Conservation (phyloP, 73 alveolate genomes). For the Uronychia binucleata region DNA sequence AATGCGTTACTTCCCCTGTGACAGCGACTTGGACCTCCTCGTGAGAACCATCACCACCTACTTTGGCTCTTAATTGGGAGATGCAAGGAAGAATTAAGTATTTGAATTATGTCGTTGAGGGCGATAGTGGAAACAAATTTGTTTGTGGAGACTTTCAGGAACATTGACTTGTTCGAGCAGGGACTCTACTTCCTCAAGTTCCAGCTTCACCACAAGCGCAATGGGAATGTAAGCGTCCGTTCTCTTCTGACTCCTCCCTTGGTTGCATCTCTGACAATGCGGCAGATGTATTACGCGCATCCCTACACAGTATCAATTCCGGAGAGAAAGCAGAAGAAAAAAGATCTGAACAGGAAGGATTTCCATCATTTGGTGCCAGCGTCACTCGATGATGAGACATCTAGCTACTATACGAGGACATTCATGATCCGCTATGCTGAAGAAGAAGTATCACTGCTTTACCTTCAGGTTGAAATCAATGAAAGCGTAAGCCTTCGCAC, state of each 20-base stretch:
- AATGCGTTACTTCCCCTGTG: no score
- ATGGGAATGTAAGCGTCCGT: not conserved
- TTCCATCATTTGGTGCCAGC: constrained; percentile 52
- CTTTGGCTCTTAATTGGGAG: no score
- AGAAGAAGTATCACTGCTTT: constrained; percentile 8
- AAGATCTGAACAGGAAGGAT: not conserved
- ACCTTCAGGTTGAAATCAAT: constrained; percentile 9
- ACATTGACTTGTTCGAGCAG: constrained; percentile 77
- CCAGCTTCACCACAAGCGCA: constrained; percentile 55
- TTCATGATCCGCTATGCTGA: constrained; percentile 49
- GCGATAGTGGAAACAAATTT: constrained; percentile 63
- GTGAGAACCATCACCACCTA: no score
- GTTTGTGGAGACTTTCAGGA: constrained; percentile 78
- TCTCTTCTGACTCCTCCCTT: no score
- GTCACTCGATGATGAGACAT: constrained; percentile 45
- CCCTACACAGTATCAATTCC: not conserved
- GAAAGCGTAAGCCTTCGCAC: constrained; percentile 42
- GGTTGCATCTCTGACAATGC: not conserved
- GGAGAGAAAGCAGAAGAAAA: not conserved
- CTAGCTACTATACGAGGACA: constrained; percentile 32
- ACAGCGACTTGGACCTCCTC: no score
- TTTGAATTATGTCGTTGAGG: constrained; percentile 60
- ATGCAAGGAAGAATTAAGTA: no score
- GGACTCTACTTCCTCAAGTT: constrained; percentile 71
- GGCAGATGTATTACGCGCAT: not conserved